Evolutionary conservation across 2,329 filamentous ascomycete genomes (phyloP), one percentile per base, ranked within the genome.

Genomic region (Hymenoscyphus salicellus): DNA sequence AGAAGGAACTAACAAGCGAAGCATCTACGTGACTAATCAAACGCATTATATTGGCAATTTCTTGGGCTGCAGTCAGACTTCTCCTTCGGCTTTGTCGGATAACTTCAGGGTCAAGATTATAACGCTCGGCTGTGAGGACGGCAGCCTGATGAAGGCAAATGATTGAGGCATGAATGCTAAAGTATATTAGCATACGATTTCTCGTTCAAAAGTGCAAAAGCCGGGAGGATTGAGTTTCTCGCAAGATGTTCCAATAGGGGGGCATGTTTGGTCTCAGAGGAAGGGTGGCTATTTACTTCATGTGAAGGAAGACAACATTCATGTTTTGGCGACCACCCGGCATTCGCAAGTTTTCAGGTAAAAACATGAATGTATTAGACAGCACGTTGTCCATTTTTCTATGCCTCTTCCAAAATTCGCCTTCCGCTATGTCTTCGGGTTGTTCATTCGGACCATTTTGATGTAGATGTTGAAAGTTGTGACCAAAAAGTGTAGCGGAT

Each of bases 101-200:
- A 32, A 95, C 83, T 33, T 83, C 81, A 0, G 83, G 79, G 0
- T 88, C 83, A 61, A 96, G 78, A 1, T 84, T 83, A 73, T 93
- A 83, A 72, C 88, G 89, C 63, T 93, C 89, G 0, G 89, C 89
- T 73, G 91, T 93, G 77, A 93, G 92, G 8, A 95, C 88, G 1
- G 93, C 93, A 1, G 92, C 91, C 76, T 96, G 92, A 73, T 97
- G 93, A 5, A 97, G 81, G 75, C 92, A 96, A 61, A 97, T 97
- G 8, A 90, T 86, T 1, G 91, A 89, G 0, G 93, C 92, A 73
- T 97, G 93, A 2, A 97, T 85, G 73, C 46, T 52, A 20, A 11
- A 52, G 23, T 23, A 52, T 26, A 52, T 52, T 14, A 52, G 46
- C 46, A 43, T 26, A 52, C 14, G 11, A 5, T 52, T 26, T 52